Evolutionary conservation across 1,139 yeast genomes (phyloP).

Genomic region (Candida dubliniensis): DNA sequence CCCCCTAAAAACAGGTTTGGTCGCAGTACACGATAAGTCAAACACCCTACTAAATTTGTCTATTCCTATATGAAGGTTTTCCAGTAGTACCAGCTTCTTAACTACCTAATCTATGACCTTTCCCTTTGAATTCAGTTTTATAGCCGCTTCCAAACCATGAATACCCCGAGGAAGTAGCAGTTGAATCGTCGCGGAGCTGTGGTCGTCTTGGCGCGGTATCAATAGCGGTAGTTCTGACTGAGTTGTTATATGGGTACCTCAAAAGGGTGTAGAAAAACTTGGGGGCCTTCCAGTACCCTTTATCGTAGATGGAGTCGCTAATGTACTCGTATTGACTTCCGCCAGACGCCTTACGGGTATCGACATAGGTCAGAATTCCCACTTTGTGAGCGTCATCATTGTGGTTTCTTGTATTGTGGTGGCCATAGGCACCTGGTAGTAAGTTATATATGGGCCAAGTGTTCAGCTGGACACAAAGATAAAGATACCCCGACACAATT

Average conservation of each 20-base stretch:
- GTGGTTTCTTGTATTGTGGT: slow-evolving; percentile 1
- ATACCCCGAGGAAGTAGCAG: slow-evolving; percentile 7
- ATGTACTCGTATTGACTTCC: slow-evolving; percentile 22
- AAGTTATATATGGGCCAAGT: slow-evolving; percentile 49
- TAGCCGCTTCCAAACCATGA: slow-evolving; percentile 21
- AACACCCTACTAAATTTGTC: too few relatives aligned
- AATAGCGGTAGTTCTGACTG: slow-evolving; percentile 35
- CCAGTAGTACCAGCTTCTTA: too few relatives aligned
- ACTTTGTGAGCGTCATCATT: slow-evolving; percentile 30
- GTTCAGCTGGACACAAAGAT: slow-evolving; percentile 58
- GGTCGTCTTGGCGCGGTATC: slow-evolving; percentile 1
- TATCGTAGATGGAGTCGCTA: slow-evolving; percentile 39
- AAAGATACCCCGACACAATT: slow-evolving; percentile 54
- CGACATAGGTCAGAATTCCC: slow-evolving; percentile 24
- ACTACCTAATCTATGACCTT: slow-evolving; percentile 37
- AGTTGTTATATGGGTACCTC: slow-evolving; percentile 29
- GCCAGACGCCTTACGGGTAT: neutral
- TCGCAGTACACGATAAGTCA: too few relatives aligned
- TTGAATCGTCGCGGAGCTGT: neutral
- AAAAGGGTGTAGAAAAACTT: slow-evolving; percentile 33
- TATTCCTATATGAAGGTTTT: too few relatives aligned
- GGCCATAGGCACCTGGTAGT: slow-evolving; percentile 32
- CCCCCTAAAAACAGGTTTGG: too few relatives aligned
- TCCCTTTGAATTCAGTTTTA: slow-evolving; percentile 28
- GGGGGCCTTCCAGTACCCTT: slow-evolving; percentile 48